Percentiles rank a stretch among this genome's conserved stretches.
Evolutionary conservation across 75 land plant genomes (phyloP).

Genomic region (Chamaecyparis obtusa): DNA sequence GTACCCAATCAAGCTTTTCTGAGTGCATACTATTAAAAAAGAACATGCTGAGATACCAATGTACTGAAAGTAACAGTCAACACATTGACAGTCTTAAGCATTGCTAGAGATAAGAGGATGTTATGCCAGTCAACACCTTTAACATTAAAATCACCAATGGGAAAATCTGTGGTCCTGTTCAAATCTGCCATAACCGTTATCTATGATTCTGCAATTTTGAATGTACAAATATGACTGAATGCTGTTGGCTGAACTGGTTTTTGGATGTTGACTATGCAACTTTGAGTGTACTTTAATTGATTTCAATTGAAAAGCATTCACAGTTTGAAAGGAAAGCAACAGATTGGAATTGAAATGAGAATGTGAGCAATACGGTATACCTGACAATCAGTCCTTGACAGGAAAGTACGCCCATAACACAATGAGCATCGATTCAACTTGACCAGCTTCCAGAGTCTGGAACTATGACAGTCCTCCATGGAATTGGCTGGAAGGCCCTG

Average conservation of each 20-base stretch:
- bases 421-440: slow-evolving; percentile 9
- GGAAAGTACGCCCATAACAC: not conserved
- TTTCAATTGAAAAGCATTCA: not conserved
- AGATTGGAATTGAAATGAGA: not conserved
- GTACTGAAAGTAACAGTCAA: not conserved
- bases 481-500: not conserved
- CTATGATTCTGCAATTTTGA: not conserved
- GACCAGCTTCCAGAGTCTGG: not conserved
- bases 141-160: not conserved
- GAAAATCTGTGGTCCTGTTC: not conserved
- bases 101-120: not conserved
- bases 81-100: not conserved
- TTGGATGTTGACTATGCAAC: not conserved
- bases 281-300: not conserved
- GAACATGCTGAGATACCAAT: not conserved
- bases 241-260: not conserved
- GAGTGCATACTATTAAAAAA: not conserved
- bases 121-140: not conserved
- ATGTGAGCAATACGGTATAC: not conserved
- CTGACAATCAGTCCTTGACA: slow-evolving; percentile 5
- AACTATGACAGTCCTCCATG: not conserved
- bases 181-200: not conserved
- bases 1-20: not conserved
- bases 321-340: not conserved
- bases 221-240: not conserved